Evolutionary conservation across 1,284 basidiomycete genomes (phyloP), one percentile per base, ranked within the genome.

Genomic region (Butyriboletus regius): DNA sequence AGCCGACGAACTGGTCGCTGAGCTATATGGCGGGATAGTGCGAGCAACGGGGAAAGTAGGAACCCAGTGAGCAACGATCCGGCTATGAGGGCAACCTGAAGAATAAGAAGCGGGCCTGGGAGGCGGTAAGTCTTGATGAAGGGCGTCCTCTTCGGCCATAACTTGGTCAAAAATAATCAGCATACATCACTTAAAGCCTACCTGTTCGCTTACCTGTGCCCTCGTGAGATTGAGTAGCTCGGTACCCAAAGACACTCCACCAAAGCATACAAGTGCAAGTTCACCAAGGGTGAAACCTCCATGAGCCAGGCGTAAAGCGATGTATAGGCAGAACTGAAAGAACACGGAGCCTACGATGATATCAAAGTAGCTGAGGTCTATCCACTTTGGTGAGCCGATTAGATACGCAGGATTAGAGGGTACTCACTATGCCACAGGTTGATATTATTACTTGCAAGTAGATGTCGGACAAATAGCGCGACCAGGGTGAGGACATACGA

Each of bases 251-350:
- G 86, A 85, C 1, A 92, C 89, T 15, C 89, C 92, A 38, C 92
- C 88, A 57, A 90, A 88, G 34, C 86, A 85, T 14, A 96, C 88
- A 20, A 97, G 72, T 17, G 85, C 85, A 10, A 98, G 78, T 67
- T 99, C 96, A 42, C 96, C 96, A 2, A 98, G 76, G 0, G 95
- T 98, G 69, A 98, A 95, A 13, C 90, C 91, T 22, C 88, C 81
- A 58, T 96, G 85, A 1, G 93, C 95, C 31, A 99, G 75, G 20
- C 95, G 80, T 43, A 96, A 81, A 46, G 89, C 89, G 43, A 88
- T 77, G 66, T 98, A 98, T 47, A 98, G 74, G 39, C 89, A 84
- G 59, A 91, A 85, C 65, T 98, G 96, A 68, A 88, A 98, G 70
- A 95, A 90, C 40, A 89, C 66, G 0, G 91, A 83, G 20, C 81